Evolutionary conservation across 352 stramenopile genomes (phyloP).

Genomic region (Phytophthora agathidicida): DNA sequence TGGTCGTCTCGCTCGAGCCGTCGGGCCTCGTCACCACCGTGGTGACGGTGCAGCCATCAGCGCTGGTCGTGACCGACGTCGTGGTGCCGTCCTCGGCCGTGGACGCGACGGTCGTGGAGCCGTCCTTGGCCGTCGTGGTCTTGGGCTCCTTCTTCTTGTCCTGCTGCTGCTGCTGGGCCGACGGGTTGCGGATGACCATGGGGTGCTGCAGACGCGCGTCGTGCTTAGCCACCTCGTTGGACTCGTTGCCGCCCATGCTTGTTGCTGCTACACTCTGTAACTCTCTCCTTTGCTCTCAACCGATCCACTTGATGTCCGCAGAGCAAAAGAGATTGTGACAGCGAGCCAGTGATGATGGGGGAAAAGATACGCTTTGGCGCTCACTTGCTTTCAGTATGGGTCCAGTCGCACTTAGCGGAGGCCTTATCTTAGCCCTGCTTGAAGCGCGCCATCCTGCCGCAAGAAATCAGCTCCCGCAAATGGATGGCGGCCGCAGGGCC

Average conservation of each 20-base stretch:
- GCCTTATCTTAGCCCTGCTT: neutral
- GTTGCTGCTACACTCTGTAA: slow-evolving; percentile 1
- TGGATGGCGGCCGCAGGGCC: too few species aligned
- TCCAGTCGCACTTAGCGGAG: slow-evolving; percentile 4
- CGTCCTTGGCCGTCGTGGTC: slow-evolving; percentile 16
- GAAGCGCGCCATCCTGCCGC: neutral
- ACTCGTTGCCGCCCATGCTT: slow-evolving; percentile 40
- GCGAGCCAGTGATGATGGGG: neutral
- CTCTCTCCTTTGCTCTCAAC: slow-evolving; percentile 1
- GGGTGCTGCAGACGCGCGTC: slow-evolving; percentile 28
- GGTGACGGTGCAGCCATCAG: slow-evolving; percentile 29
- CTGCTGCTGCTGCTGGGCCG: slow-evolving; percentile 10
- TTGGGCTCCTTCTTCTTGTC: slow-evolving; percentile 16
- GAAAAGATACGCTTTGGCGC: slow-evolving; percentile 20
- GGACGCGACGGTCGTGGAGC: slow-evolving; percentile 16
- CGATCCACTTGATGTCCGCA: slow-evolving; percentile 15
- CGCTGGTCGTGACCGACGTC: slow-evolving; percentile 39
- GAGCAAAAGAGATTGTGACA: slow-evolving; percentile 35
- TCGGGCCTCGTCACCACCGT: slow-evolving; percentile 33
- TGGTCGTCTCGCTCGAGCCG: slow-evolving; percentile 34
- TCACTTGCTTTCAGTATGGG: slow-evolving; percentile 9
- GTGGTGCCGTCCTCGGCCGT: slow-evolving; percentile 27
- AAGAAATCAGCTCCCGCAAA: slow-evolving; percentile 10
- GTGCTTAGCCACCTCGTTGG: slow-evolving; percentile 33
- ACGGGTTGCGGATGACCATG: slow-evolving; percentile 17